Percentiles rank a stretch among this genome's conserved stretches.
Conservation (phyloP, 2,329 filamentous ascomycete genomes). For the Leptosphaerulina australis region DNA sequence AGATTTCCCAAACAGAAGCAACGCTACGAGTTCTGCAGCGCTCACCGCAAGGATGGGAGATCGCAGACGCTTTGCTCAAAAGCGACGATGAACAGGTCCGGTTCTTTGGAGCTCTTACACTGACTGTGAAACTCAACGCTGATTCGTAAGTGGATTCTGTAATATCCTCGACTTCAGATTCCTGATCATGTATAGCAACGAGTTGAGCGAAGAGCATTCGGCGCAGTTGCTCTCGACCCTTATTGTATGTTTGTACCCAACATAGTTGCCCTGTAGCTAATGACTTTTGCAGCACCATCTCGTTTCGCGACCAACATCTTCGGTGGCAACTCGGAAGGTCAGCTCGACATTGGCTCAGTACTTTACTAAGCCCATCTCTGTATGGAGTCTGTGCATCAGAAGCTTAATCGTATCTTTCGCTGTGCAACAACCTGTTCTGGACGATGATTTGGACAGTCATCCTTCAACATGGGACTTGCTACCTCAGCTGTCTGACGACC, state of each 20-base stretch:
- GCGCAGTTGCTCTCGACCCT: slow-evolving; percentile 46
- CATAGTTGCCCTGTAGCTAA: slow-evolving; percentile 13
- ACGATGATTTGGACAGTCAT: slow-evolving; percentile 56
- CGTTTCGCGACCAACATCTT: slow-evolving; percentile 50
- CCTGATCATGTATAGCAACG: slow-evolving; percentile 28
- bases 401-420: slow-evolving; percentile 67
- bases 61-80: slow-evolving; percentile 76
- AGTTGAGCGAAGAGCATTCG: slow-evolving; percentile 43
- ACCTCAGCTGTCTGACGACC: slow-evolving; percentile 55
- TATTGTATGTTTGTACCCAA: slow-evolving; percentile 31
- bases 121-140: slow-evolving; percentile 94
- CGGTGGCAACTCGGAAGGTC: slow-evolving; percentile 73
- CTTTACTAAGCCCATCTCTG: slow-evolving; percentile 71
- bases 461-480: slow-evolving; percentile 55
- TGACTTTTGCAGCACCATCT: slow-evolving; percentile 34
- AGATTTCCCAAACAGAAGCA: slow-evolving; percentile 66
- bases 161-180: neutral
- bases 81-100: slow-evolving; percentile 75
- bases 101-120: slow-evolving; percentile 91
- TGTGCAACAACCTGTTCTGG: slow-evolving; percentile 54
- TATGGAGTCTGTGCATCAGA: slow-evolving; percentile 70
- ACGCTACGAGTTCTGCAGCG: slow-evolving; percentile 79
- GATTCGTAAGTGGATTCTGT: slow-evolving; percentile 68
- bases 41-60: slow-evolving; percentile 80
- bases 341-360: slow-evolving; percentile 78